These are phyloP conservation scores for Thielaviopsis musarum DNA, from an alignment of 2,329 filamentous ascomycete species.

Conservation along the genomic window DNA sequence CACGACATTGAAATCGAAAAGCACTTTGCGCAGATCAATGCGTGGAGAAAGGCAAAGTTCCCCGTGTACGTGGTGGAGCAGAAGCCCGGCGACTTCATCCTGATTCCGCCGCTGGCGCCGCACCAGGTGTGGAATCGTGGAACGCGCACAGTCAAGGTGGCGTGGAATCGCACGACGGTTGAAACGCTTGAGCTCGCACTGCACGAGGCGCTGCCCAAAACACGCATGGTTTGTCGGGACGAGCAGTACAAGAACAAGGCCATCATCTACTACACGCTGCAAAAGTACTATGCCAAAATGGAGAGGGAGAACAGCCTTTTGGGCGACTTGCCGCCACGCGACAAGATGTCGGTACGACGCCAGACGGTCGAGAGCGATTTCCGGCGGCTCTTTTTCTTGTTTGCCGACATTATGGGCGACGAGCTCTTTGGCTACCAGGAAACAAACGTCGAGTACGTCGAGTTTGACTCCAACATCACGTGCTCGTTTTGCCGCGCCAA, in stretches of 20 bases:
- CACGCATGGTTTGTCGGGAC: slow-evolving; percentile 81
- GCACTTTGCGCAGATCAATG: slow-evolving; percentile 88
- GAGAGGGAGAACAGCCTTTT: slow-evolving; percentile 24
- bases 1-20: slow-evolving; percentile 96
- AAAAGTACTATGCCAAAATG: slow-evolving; percentile 57
- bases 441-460: slow-evolving; percentile 54
- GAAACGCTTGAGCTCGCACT: slow-evolving; percentile 80
- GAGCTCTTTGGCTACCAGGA: slow-evolving; percentile 70
- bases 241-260: slow-evolving; percentile 99
- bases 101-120: slow-evolving; percentile 81
- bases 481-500: slow-evolving; percentile 93
- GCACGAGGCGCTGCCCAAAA: slow-evolving; percentile 72
- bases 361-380: slow-evolving; percentile 71
- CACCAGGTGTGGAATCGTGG: slow-evolving; percentile 98
- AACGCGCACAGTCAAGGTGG: slow-evolving; percentile 89
- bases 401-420: slow-evolving; percentile 60
- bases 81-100: slow-evolving; percentile 74
- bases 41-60: slow-evolving; percentile 90
- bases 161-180: slow-evolving; percentile 90
- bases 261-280: slow-evolving; percentile 74
- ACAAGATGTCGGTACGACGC: slow-evolving; percentile 26
- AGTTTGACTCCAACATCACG: slow-evolving; percentile 80
- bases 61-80: slow-evolving; percentile 89
- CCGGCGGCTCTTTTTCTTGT: slow-evolving; percentile 60
- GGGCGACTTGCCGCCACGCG: slow-evolving; percentile 27